phyloP scores from a whole-genome alignment of 2,329 filamentous ascomycete genomes.

The Domatiomyces catenatus region DNA sequence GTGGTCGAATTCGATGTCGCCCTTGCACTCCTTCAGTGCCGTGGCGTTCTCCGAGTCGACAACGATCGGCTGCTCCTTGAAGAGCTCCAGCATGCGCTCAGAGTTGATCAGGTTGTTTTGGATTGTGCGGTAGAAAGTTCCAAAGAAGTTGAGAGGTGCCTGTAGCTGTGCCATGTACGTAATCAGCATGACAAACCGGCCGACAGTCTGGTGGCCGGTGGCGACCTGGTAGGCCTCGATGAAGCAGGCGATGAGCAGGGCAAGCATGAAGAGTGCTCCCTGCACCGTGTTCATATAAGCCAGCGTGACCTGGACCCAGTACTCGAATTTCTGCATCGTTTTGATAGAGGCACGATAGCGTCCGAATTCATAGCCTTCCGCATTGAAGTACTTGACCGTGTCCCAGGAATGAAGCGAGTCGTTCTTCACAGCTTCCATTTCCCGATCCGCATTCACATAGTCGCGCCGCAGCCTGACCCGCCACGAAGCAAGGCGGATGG shows the following conservation, averaged over 20 bases:
- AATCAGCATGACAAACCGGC: slow-evolving; percentile 57
- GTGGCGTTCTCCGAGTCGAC: slow-evolving; percentile 56
- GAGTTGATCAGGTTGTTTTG: slow-evolving; percentile 96
- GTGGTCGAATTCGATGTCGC: slow-evolving; percentile 72
- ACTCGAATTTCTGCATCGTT: slow-evolving; percentile 59
- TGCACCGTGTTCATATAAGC: slow-evolving; percentile 70
- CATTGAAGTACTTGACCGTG: slow-evolving; percentile 83
- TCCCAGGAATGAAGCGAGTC: slow-evolving; percentile 99
- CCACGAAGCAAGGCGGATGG: slow-evolving; percentile 88
- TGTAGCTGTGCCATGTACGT: slow-evolving; percentile 70
- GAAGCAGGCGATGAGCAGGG: slow-evolving; percentile 55
- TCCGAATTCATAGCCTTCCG: slow-evolving; percentile 61
- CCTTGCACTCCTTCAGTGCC: slow-evolving; percentile 52
- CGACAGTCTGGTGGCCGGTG: slow-evolving; percentile 47
- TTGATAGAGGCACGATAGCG: slow-evolving; percentile 57
- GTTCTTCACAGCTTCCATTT: slow-evolving; percentile 95
- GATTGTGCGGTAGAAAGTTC: slow-evolving; percentile 88
- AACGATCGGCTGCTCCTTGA: slow-evolving; percentile 90
- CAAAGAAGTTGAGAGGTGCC: slow-evolving; percentile 71
- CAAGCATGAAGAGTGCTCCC: slow-evolving; percentile 64
- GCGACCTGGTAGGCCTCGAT: slow-evolving; percentile 65
- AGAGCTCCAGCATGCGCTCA: slow-evolving; percentile 83
- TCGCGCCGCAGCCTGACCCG: slow-evolving; percentile 76
- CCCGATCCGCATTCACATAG: slow-evolving; percentile 88
- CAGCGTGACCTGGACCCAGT: slow-evolving; percentile 59